Percentiles rank a stretch among this genome's conserved stretches.
These are phyloP conservation scores for Hypoxylon sp. DNA, from an alignment of 2,329 filamentous ascomycete genomes.

Conservation along the genomic window DNA sequence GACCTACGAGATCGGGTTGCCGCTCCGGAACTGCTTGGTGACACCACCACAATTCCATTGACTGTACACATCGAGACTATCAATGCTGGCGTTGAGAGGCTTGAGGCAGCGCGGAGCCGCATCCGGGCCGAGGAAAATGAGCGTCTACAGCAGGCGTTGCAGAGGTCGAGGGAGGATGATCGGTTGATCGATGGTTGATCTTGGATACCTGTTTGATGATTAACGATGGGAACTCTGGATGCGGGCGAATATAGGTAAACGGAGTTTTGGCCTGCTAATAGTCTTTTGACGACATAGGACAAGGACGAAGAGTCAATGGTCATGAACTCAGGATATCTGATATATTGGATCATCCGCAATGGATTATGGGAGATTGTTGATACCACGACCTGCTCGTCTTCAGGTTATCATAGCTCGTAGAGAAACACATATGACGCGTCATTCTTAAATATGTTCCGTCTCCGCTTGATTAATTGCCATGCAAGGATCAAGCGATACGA, in stretches of 20 bases:
- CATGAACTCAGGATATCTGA: conserved; percentile 1
- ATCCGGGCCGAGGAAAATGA: conserved; percentile 71
- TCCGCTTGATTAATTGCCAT: neutral
- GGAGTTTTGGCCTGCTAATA: conserved; percentile 19
- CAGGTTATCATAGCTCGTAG: conserved; percentile 3
- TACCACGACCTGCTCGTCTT: neutral
- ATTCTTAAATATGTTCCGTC: neutral
- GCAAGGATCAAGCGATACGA: neutral
- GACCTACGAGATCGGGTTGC: conserved; percentile 79
- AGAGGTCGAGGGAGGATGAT: conserved; percentile 60
- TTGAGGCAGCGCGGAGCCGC: conserved; percentile 73
- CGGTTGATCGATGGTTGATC: conserved; percentile 56
- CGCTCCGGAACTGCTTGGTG: conserved; percentile 71
- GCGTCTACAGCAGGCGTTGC: conserved; percentile 64
- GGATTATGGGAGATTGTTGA: conserved; percentile 3
- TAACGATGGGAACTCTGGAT: neutral
- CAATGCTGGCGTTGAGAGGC: conserved; percentile 76
- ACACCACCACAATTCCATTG: conserved; percentile 68
- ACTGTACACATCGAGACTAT: conserved; percentile 82
- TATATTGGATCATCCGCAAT: neutral
- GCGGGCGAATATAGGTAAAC: neutral
- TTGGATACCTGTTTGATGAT: conserved; percentile 5
- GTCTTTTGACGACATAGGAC: conserved; percentile 9
- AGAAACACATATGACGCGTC: neutral
- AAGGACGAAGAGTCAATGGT: neutral